phyloP scores from a whole-genome alignment of 768 basidiomycete genomes.

The Rhodosporidiobolus sp. region DNA sequence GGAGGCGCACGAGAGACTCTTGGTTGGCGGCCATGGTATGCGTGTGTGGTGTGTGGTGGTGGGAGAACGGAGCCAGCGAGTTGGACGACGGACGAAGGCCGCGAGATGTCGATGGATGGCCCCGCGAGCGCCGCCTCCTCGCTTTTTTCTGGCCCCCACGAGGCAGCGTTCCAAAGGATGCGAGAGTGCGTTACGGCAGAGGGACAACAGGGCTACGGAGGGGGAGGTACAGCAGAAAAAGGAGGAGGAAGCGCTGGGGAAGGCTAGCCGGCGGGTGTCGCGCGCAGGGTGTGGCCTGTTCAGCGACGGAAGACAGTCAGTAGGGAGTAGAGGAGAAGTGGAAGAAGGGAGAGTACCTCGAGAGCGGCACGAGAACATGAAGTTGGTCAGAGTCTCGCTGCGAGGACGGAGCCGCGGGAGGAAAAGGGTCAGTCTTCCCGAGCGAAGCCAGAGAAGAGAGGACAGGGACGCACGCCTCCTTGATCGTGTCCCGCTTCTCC shows the following conservation, averaged over 20 bases:
- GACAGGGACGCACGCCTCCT: constrained; percentile 27
- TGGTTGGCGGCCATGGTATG: constrained; percentile 20
- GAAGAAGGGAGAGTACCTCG: not conserved
- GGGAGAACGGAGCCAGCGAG: not conserved
- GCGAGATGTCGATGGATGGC: not conserved
- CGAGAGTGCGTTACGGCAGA: too few species aligned
- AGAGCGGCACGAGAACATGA: constrained; percentile 26
- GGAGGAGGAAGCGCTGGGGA: too few species aligned
- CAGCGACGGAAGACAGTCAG: not conserved
- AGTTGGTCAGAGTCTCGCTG: constrained; percentile 39
- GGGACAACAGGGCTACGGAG: too few species aligned
- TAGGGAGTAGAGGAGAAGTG: too few species aligned
- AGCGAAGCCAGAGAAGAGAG: not conserved
- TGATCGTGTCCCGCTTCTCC: constrained; percentile 37
- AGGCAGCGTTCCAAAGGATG: too few species aligned
- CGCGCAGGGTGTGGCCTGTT: constrained; percentile 22
- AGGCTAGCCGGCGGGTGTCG: constrained; percentile 19
- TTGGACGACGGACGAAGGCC: not conserved
- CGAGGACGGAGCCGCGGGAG: not conserved
- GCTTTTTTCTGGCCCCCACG: too few species aligned
- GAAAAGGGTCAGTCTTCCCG: not conserved
- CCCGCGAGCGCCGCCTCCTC: too few species aligned
- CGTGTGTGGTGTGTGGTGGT: not conserved
- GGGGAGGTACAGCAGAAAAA: too few species aligned
- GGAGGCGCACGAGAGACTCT: constrained; percentile 16